phyloP scores from a whole-genome alignment of 495 filamentous ascomycete genomes.

The Talaromyces proteolyticus region DNA sequence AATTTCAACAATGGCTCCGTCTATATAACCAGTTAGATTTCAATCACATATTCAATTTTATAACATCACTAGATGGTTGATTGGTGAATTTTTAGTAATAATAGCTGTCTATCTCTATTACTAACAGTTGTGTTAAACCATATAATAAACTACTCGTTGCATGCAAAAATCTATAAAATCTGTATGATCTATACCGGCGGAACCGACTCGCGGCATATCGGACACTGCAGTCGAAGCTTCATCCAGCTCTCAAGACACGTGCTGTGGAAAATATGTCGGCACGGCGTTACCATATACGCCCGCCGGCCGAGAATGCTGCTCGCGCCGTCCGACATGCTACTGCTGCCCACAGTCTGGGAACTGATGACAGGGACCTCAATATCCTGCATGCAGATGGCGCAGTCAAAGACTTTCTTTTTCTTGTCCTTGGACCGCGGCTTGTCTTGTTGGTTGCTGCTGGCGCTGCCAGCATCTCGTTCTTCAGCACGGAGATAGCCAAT shows the following conservation, averaged over 20 bases:
- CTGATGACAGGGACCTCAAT: conserved; percentile 81
- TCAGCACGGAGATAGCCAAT: conserved; percentile 55
- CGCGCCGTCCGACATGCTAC: conserved; percentile 51
- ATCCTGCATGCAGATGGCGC: conserved; percentile 88
- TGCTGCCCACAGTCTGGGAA: conserved; percentile 41
- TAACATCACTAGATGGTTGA: too few relatives aligned
- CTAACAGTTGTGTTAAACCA: not conserved
- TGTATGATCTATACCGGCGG: conserved; percentile 59
- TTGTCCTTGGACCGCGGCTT: conserved; percentile 34
- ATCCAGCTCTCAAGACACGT: conserved; percentile 95
- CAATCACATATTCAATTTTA: too few relatives aligned
- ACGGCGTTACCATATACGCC: conserved; percentile 95
- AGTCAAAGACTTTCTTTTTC: conserved; percentile 69
- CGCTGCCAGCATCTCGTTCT: conserved; percentile 28
- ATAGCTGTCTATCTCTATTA: too few relatives aligned
- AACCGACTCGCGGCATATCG: conserved; percentile 87
- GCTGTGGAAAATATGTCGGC: conserved; percentile 93
- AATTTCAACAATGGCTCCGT: not conserved
- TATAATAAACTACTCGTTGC: not conserved
- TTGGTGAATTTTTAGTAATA: too few relatives aligned
- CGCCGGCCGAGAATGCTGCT: conserved; percentile 69
- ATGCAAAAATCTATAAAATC: not conserved
- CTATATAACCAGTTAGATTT: not conserved
- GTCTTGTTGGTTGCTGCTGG: conserved; percentile 29
- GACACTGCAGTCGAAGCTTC: conserved; percentile 86